Percentiles rank a stretch among this genome's conserved stretches.
Evolutionary conservation across 768 basidiomycete species (phyloP).

Genomic region (Leccinellum rugosiceps): DNA sequence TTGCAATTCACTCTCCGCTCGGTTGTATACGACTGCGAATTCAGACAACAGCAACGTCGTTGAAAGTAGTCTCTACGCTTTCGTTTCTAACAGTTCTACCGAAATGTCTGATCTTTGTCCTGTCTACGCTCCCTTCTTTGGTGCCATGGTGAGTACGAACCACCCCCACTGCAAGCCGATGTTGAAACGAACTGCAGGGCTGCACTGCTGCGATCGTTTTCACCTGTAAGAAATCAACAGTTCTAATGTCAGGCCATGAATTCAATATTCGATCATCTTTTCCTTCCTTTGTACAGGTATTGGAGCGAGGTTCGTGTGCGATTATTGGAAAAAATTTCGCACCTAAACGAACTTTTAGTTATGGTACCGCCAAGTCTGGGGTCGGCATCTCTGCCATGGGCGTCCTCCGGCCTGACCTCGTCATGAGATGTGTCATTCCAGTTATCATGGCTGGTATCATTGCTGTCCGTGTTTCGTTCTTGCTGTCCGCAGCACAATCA

Average conservation of each 20-base stretch:
- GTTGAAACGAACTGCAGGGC: slow-evolving; percentile 51
- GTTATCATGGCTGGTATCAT: slow-evolving; percentile 99
- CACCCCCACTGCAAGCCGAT: neutral
- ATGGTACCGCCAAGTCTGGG: slow-evolving; percentile 99
- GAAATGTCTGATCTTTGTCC: slow-evolving; percentile 80
- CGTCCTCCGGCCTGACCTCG: slow-evolving; percentile 90
- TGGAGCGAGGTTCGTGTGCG: slow-evolving; percentile 67
- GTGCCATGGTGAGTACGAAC: slow-evolving; percentile 73
- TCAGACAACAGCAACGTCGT: neutral
- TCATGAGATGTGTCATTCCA: slow-evolving; percentile 97
- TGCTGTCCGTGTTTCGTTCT: slow-evolving; percentile 61
- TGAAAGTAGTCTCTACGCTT: neutral
- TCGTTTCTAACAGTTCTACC: slow-evolving; percentile 4
- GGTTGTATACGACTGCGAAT: slow-evolving; percentile 18
- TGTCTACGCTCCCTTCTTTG: slow-evolving; percentile 98
- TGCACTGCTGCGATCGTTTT: slow-evolving; percentile 97
- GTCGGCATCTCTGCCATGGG: slow-evolving; percentile 98
- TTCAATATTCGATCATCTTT: neutral
- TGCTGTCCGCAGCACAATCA: neutral
- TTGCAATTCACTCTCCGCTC: slow-evolving; percentile 23
- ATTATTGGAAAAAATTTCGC: neutral
- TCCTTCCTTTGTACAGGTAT: slow-evolving; percentile 50
- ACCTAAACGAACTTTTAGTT: slow-evolving; percentile 46
- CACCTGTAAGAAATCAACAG: slow-evolving; percentile 65
- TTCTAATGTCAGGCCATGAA: neutral